Evolutionary conservation across 1,284 basidiomycete species (phyloP).

Genomic region (Melampsora larici-populina): DNA sequence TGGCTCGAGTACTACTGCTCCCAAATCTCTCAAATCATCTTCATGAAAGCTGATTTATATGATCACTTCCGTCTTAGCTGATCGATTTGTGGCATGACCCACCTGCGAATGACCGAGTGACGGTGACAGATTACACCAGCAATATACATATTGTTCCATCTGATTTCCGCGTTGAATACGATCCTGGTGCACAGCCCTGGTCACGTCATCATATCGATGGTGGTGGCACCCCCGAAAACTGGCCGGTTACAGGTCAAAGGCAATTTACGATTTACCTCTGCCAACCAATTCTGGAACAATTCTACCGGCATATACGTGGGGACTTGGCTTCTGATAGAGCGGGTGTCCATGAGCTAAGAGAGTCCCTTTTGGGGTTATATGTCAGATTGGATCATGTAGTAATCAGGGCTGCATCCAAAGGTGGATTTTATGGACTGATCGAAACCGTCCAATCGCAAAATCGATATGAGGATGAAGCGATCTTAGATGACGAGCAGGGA

Average conservation of each 20-base stretch:
- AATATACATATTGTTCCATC: not conserved
- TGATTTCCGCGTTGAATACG: not conserved
- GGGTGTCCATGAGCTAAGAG: no score
- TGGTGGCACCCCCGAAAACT: slow-evolving; percentile 7
- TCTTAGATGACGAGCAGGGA: no score
- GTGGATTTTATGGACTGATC: no score
- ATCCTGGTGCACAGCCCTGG: not conserved
- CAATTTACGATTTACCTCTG: slow-evolving; percentile 12
- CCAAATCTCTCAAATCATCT: not conserved
- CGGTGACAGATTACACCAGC: slow-evolving; percentile 24
- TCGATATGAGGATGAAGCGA: no score
- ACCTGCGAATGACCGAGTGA: slow-evolving; percentile 15
- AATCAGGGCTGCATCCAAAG: no score
- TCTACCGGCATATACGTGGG: no score
- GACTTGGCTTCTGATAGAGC: no score
- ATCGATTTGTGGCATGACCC: slow-evolving; percentile 23
- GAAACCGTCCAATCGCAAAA: no score
- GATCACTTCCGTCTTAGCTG: not conserved
- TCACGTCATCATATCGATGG: not conserved
- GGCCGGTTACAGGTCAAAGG: slow-evolving; percentile 1
- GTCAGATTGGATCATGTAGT: no score
- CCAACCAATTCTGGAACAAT: slow-evolving; percentile 17
- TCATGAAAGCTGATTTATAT: not conserved
- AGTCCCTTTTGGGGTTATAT: no score
- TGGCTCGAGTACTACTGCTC: not conserved